Percentiles rank a stretch among this genome's conserved stretches.
phyloP scores from a whole-genome alignment of 2,329 filamentous ascomycete species.

The Fusarium staphyleae region DNA sequence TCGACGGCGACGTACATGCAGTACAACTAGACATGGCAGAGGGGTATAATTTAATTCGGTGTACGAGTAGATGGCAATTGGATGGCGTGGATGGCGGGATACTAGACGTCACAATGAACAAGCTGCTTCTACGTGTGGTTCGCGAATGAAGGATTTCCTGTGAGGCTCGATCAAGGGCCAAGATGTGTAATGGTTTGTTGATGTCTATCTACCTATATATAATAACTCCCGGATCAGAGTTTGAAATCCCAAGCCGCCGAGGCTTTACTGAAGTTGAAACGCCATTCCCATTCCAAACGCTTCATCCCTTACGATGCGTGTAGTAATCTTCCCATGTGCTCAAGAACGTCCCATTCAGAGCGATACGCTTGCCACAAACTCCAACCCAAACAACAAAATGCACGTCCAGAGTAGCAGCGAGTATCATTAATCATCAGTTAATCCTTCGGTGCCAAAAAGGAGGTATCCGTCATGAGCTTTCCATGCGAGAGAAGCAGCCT shows the following conservation, averaged over 20 bases:
- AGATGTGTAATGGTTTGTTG: conserved; percentile 12
- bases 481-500: conserved; percentile 62
- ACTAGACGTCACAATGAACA: conserved; percentile 38
- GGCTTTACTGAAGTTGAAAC: conserved; percentile 24
- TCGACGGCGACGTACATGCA: conserved; percentile 98
- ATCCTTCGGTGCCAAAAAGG: background rate
- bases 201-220: conserved; percentile 32
- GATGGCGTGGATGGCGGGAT: conserved; percentile 32
- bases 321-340: conserved; percentile 4
- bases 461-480: conserved; percentile 40
- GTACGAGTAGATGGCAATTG: conserved; percentile 46
- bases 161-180: background rate
- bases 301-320: conserved; percentile 11
- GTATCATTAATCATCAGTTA: conserved; percentile 30
- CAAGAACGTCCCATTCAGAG: conserved; percentile 13
- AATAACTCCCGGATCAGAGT: conserved; percentile 6
- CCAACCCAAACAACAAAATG: background rate
- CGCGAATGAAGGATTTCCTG: background rate
- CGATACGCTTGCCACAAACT: conserved; percentile 3
- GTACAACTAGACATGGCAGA: conserved; percentile 77
- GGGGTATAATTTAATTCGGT: conserved; percentile 43
- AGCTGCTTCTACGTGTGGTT: conserved; percentile 20
- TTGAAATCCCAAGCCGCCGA: conserved; percentile 8
- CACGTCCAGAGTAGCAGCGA: conserved; percentile 7
- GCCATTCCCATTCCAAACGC: conserved; percentile 30